A percentile compares a stretch with the other conserved stretches of the same genome.
Conservation (phyloP, 495 filamentous ascomycete species). For the Xylaria palmicola region DNA sequence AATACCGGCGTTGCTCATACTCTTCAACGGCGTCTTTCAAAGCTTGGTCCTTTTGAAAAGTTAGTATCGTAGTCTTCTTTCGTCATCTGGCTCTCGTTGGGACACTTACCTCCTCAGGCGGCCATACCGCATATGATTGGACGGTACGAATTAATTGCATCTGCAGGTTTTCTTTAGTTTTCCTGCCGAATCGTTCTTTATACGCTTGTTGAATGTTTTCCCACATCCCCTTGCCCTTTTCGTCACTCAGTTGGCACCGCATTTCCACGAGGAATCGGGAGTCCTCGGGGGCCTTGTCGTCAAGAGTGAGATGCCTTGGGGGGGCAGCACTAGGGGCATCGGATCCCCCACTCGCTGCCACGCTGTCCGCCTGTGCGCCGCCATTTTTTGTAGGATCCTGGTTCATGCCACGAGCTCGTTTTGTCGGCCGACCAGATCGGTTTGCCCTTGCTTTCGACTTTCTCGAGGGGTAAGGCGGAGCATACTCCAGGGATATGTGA, state of each 20-base stretch:
- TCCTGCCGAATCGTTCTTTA: constrained; percentile 35
- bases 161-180: constrained; percentile 46
- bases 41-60: constrained; percentile 22
- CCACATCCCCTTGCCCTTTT: constrained; percentile 55
- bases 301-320: constrained; percentile 32
- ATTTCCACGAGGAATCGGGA: constrained; percentile 45
- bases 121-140: constrained; percentile 45
- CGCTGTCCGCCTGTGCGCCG: constrained; percentile 22
- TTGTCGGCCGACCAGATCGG: constrained; percentile 24
- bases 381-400: constrained; percentile 25
- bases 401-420: constrained; percentile 26
- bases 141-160: constrained; percentile 51
- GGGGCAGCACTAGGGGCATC: not conserved
- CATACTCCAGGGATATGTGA: constrained; percentile 24
- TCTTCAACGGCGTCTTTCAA: constrained; percentile 25
- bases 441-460: constrained; percentile 14
- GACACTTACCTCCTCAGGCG: constrained; percentile 41
- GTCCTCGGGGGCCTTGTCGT: constrained; percentile 46
- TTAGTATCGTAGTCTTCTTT: constrained; percentile 17
- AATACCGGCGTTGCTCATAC: constrained; percentile 27
- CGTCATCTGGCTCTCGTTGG: not conserved
- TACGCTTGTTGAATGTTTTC: constrained; percentile 48
- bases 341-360: not conserved
- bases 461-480: constrained; percentile 18
- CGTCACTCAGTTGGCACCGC: constrained; percentile 40